Percentiles rank a stretch among this genome's conserved stretches.
phyloP scores from a whole-genome alignment of 108 stramenopile species.

The Hondaea fermentalgiana region DNA sequence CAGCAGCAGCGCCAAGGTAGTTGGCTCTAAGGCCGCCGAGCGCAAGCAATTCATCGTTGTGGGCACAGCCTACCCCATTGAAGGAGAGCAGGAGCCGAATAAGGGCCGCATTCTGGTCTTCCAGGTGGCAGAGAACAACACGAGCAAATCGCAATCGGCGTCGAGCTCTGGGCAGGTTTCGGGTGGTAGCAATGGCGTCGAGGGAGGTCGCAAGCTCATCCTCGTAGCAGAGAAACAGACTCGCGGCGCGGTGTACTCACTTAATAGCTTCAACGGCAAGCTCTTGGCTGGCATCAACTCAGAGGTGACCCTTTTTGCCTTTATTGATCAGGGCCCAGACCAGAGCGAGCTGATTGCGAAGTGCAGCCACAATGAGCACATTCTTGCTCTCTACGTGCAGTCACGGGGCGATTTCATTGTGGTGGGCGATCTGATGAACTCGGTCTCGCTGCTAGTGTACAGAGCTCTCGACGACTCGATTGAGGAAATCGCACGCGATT shows the following conservation, averaged over 20 bases:
- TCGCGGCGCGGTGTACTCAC: constrained; percentile 41
- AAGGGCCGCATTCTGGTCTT: constrained; percentile 79
- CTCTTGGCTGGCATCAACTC: constrained; percentile 51
- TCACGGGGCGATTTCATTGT: constrained; percentile 72
- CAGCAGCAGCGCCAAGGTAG: not conserved
- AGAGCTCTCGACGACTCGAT: constrained; percentile 63
- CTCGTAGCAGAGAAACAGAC: constrained; percentile 43
- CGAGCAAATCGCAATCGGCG: constrained; percentile 40
- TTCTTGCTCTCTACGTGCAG: constrained; percentile 75
- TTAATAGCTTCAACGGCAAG: constrained; percentile 36
- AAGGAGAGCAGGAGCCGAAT: constrained; percentile 85
- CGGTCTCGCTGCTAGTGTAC: constrained; percentile 78
- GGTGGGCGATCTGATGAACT: constrained; percentile 93
- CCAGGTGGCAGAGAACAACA: constrained; percentile 40
- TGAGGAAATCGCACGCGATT: constrained; percentile 85
- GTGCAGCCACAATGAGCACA: constrained; percentile 84
- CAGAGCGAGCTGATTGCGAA: constrained; percentile 29
- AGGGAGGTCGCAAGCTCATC: constrained; percentile 66
- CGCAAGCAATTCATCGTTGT: constrained; percentile 60
- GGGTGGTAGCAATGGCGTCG: not conserved
- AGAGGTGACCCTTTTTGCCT: constrained; percentile 28
- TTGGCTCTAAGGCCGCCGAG: not conserved
- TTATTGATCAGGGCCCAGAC: not conserved
- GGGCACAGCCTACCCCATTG: constrained; percentile 76
- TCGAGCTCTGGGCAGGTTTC: too few relatives aligned